A percentile compares a stretch with the other conserved stretches of the same genome.
phyloP scores from a whole-genome alignment of 805 yeast genomes.

The Ogataea henricii region DNA sequence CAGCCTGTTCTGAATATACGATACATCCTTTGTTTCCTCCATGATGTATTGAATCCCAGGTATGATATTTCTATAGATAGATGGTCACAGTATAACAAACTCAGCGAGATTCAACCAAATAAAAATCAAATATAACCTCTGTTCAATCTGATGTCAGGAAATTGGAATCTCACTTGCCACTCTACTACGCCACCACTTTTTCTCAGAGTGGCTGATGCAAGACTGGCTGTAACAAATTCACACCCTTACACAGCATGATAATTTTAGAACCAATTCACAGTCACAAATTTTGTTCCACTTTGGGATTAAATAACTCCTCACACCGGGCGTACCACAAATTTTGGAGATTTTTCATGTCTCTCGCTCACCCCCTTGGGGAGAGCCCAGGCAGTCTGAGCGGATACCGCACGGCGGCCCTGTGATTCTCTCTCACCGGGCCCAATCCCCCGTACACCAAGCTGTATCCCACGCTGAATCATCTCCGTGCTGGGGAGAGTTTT shows the following conservation, averaged over 20 bases:
- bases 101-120: too few species aligned
- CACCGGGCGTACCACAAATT: neutral
- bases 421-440: neutral
- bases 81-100: too few species aligned
- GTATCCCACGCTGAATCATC: neutral
- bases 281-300: slow-evolving; percentile 1
- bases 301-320: slow-evolving; percentile 2
- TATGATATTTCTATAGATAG: too few species aligned
- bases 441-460: neutral
- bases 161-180: neutral
- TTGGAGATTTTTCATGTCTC: neutral
- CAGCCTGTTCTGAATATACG: slow-evolving; percentile 50
- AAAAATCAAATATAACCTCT: too few species aligned
- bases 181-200: neutral
- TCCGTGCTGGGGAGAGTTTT: slow-evolving; percentile 8
- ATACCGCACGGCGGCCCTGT: neutral
- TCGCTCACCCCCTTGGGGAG: neutral
- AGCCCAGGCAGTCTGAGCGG: neutral
- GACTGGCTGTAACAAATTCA: neutral
- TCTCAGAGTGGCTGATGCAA: neutral
- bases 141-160: neutral
- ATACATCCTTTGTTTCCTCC: slow-evolving; percentile 14
- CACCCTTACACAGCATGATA: neutral
- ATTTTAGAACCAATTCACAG: neutral
- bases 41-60: too few species aligned